These are phyloP conservation scores for Tylopilus subfusipes DNA, from an alignment of 768 basidiomycete genomes.

Conservation along the genomic window DNA sequence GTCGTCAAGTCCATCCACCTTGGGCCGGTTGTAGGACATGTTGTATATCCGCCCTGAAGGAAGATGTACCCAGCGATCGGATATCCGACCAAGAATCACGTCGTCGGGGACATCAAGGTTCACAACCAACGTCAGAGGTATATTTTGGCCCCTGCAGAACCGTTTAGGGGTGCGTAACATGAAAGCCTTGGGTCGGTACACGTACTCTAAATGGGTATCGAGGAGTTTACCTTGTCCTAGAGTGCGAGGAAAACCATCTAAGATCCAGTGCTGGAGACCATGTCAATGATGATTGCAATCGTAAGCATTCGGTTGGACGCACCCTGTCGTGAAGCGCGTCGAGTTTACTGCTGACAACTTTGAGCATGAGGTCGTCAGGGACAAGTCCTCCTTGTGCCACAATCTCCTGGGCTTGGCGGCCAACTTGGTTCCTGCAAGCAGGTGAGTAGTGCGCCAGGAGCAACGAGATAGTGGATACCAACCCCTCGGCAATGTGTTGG, in stretches of 20 bases:
- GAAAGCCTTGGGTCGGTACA: constrained; percentile 1
- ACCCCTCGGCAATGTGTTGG: constrained; percentile 70
- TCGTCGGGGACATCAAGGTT: constrained; percentile 88
- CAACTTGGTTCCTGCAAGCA: constrained; percentile 59
- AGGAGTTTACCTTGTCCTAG: constrained; percentile 78
- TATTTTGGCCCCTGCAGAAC: constrained; percentile 49
- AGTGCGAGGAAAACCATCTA: constrained; percentile 92
- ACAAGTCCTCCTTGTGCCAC: constrained; percentile 77
- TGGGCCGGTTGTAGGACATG: constrained; percentile 81
- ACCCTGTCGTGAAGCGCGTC: constrained; percentile 66
- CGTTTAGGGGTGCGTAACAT: neutral
- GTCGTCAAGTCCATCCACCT: constrained; percentile 77
- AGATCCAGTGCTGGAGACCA: constrained; percentile 71
- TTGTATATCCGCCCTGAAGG: constrained; percentile 91
- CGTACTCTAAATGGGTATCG: constrained; percentile 70
- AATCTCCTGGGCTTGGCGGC: constrained; percentile 68
- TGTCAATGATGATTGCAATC: neutral
- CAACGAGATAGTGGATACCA: neutral
- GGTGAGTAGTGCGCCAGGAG: neutral
- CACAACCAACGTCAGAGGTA: constrained; percentile 74
- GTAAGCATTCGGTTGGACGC: constrained; percentile 2
- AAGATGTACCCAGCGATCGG: constrained; percentile 86
- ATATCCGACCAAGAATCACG: constrained; percentile 80
- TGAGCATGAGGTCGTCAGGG: constrained; percentile 76
- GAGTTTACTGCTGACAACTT: constrained; percentile 70